Percentiles rank a stretch among this genome's conserved stretches.
phyloP scores from a whole-genome alignment of 495 filamentous ascomycete genomes.

The Umbilicaria muhlenbergii region DNA sequence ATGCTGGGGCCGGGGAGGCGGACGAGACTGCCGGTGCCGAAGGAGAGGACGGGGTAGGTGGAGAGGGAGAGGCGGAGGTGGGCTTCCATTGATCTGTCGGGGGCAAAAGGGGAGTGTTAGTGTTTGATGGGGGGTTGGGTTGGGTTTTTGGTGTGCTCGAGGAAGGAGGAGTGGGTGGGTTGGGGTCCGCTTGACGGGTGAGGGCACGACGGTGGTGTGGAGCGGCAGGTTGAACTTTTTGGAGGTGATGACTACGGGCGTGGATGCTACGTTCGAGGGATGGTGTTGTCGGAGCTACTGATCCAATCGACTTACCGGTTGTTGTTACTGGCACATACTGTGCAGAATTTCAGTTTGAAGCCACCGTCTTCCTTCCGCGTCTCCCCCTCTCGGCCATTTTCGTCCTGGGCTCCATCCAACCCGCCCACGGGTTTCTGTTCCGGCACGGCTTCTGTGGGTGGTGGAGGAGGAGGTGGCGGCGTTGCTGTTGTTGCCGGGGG shows the following conservation, averaged over 20 bases:
- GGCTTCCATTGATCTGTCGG: conserved; percentile 78
- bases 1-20: conserved; percentile 87
- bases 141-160: neutral
- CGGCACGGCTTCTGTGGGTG: conserved; percentile 24
- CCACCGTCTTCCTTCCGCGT: conserved; percentile 25
- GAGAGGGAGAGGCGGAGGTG: conserved; percentile 77
- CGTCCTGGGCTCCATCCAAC: conserved; percentile 27
- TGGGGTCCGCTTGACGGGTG: too few species aligned
- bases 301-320: conserved; percentile 47
- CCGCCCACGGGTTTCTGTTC: conserved; percentile 14
- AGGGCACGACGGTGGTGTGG: too few species aligned
- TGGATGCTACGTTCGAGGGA: too few species aligned
- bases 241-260: too few species aligned
- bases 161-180: too few species aligned
- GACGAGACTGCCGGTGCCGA: conserved; percentile 91
- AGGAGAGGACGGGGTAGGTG: conserved; percentile 89
- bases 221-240: too few species aligned
- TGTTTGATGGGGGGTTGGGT: neutral
- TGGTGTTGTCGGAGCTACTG: too few species aligned
- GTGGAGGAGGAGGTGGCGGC: conserved; percentile 36
- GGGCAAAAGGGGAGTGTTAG: conserved; percentile 3
- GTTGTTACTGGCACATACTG: conserved; percentile 93
- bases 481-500: conserved; percentile 24
- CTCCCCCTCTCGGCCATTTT: conserved; percentile 32
- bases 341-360: conserved; percentile 91